phyloP scores from a whole-genome alignment of 495 filamentous ascomycete genomes.

The Halenospora varia region DNA sequence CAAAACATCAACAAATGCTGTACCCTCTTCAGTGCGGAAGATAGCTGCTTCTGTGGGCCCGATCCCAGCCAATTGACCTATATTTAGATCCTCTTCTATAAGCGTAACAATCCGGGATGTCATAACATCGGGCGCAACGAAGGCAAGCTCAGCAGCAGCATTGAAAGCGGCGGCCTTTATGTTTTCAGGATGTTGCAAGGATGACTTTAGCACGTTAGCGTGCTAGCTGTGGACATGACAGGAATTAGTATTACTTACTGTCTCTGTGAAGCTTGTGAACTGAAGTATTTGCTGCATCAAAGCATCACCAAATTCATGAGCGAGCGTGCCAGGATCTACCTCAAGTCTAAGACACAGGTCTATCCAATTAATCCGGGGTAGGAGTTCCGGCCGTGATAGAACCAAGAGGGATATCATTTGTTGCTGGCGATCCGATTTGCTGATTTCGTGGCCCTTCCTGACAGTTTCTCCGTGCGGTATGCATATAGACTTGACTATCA shows the following conservation, averaged over 20 bases:
- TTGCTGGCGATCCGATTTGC: slow-evolving; percentile 44
- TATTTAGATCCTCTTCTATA: slow-evolving; percentile 65
- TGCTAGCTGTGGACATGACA: background rate
- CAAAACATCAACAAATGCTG: slow-evolving; percentile 83
- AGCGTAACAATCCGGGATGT: slow-evolving; percentile 70
- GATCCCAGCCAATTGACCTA: slow-evolving; percentile 58
- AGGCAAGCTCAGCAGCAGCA: slow-evolving; percentile 84
- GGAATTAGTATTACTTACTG: slow-evolving; percentile 31
- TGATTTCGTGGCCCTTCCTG: slow-evolving; percentile 32
- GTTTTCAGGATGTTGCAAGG: slow-evolving; percentile 30
- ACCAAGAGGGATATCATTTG: slow-evolving; percentile 73
- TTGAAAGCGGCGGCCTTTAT: slow-evolving; percentile 69
- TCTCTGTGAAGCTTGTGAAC: slow-evolving; percentile 40
- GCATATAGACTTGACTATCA: slow-evolving; percentile 70
- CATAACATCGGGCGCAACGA: slow-evolving; percentile 83
- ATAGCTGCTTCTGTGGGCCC: slow-evolving; percentile 88
- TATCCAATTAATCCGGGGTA: slow-evolving; percentile 83
- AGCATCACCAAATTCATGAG: slow-evolving; percentile 42
- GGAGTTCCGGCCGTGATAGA: slow-evolving; percentile 70
- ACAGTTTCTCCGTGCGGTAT: slow-evolving; percentile 38
- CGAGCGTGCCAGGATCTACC: slow-evolving; percentile 78
- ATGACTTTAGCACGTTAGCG: background rate
- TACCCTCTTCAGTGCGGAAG: slow-evolving; percentile 81
- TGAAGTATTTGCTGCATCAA: slow-evolving; percentile 46
- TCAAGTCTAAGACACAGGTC: slow-evolving; percentile 71